Conservation (phyloP, 1,284 basidiomycete species). For the Apiotrichum laibachii region DNA sequence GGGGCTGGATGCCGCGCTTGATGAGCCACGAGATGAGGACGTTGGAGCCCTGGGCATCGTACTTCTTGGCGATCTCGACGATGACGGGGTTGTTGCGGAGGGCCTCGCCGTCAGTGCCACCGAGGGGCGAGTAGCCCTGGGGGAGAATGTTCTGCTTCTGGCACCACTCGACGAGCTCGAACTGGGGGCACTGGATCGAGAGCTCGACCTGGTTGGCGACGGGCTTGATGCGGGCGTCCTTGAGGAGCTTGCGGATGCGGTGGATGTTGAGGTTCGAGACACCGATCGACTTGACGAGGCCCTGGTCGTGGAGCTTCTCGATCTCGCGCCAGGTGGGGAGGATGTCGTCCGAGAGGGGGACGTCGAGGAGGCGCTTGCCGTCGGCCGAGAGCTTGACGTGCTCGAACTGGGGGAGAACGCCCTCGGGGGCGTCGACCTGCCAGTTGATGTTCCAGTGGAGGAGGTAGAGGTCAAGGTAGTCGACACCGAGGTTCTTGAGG, state of each 20-base stretch:
- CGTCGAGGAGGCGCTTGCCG: slow-evolving; percentile 58
- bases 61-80: slow-evolving; percentile 61
- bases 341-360: slow-evolving; percentile 65
- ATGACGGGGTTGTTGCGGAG: slow-evolving; percentile 63
- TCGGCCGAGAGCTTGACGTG: slow-evolving; percentile 43
- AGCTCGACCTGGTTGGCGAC: slow-evolving; percentile 77
- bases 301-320: slow-evolving; percentile 56
- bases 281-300: slow-evolving; percentile 62
- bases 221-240: slow-evolving; percentile 53
- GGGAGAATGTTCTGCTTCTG: slow-evolving; percentile 61
- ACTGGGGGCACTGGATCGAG: slow-evolving; percentile 76
- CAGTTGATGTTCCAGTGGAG: slow-evolving; percentile 67
- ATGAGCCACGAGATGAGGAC: slow-evolving; percentile 75
- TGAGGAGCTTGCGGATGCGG: slow-evolving; percentile 69
- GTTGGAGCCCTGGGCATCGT: slow-evolving; percentile 72
- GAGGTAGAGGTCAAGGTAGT: slow-evolving; percentile 77
- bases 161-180: slow-evolving; percentile 67
- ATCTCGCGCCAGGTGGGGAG: slow-evolving; percentile 64
- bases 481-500: slow-evolving; percentile 65
- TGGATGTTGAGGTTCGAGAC: slow-evolving; percentile 67
- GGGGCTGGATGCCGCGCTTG: slow-evolving; percentile 63
- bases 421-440: slow-evolving; percentile 43
- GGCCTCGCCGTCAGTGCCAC: slow-evolving; percentile 66
- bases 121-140: slow-evolving; percentile 74
- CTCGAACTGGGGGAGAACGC: slow-evolving; percentile 33